Base-by-base conservation (phyloP, 225 moss, liverwort and hornwort species). In the Pseudisothecium myosuroides region DNA sequence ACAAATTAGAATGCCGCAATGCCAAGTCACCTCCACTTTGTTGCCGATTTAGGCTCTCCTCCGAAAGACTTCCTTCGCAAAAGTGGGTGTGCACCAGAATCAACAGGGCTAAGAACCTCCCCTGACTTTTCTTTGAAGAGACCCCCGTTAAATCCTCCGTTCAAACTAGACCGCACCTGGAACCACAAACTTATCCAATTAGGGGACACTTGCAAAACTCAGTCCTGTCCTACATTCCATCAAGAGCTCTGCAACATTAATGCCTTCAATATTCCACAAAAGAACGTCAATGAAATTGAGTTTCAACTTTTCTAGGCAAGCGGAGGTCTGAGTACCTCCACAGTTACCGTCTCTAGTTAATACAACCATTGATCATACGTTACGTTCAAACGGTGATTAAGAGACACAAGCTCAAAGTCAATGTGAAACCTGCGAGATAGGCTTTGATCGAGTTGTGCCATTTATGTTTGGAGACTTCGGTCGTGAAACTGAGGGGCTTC, bases 31-130 rank as follows among this genome's bases (percentile, higher is more conserved):
- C 94, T 94, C 94, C 94, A 94, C 87, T 93, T 94, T 6, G 88
- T 92, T 68, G 90, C 90, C 87, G 91, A 82, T 81, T 91, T 93
- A 49, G 91, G 85, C 31, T 94, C 94, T 72, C 92, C 94, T 80
- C 93, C 93, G n/a, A 94, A 94, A 71, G 94, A 94, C 82, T 91
- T 94, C 90, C 94, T 91, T 90, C 94, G 91, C 81, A 86, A 18
- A 60, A 91, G 90, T 71, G 80, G 83, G 83, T 90, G 90, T 73
- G 83, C 79, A 88, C 88, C 77, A 78, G 85, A 81, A 76, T 93
- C 92, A 61, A 83, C 58, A 83, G 92, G 62, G 64, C 85, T 88
- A 41, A 87, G 78, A 84, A 81, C 72, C 37, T 93, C 94, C 45
- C 49, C 90, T 87, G 94, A 92, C 80, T 92, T 93, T 59, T 94